Conservation (phyloP, 352 stramenopile genomes). For the Phytophthora ramorum region DNA sequence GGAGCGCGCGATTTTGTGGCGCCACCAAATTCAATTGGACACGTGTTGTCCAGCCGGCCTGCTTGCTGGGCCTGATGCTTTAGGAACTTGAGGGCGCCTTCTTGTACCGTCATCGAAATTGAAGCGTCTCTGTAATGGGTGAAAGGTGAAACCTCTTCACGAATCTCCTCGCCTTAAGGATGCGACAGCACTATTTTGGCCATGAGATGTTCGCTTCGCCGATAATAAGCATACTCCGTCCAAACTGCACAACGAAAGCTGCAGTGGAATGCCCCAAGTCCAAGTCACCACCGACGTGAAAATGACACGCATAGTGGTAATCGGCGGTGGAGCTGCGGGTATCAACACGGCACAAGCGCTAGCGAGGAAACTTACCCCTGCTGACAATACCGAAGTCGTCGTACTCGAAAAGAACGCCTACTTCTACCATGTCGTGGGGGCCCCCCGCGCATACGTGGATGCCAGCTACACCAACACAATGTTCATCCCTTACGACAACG, state of each 20-base stretch:
- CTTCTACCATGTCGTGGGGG: slow-evolving; percentile 45
- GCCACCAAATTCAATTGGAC: slow-evolving; percentile 14
- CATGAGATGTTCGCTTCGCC: neutral
- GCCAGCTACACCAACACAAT: slow-evolving; percentile 38
- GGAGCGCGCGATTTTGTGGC: slow-evolving; percentile 14
- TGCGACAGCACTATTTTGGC: neutral
- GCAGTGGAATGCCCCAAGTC: slow-evolving; percentile 11
- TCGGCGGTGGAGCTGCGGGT: slow-evolving; percentile 42
- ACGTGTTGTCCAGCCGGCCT: slow-evolving; percentile 5
- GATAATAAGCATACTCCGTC: neutral
- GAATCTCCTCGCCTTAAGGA: neutral
- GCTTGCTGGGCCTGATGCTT: neutral
- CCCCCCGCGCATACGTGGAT: slow-evolving; percentile 47
- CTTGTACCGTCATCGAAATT: too few relatives aligned
- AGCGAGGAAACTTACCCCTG: slow-evolving; percentile 23
- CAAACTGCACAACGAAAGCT: neutral
- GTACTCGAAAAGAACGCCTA: slow-evolving; percentile 51
- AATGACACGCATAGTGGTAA: slow-evolving; percentile 40
- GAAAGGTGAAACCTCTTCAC: neutral
- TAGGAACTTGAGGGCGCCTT: neutral
- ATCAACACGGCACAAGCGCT: slow-evolving; percentile 44
- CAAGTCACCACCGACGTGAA: slow-evolving; percentile 12
- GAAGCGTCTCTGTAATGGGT: neutral
- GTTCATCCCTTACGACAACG: slow-evolving; percentile 48
- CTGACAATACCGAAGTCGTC: slow-evolving; percentile 40